Evolutionary conservation across 2,329 filamentous ascomycete genomes (phyloP).

Genomic region (Fusarium sarcochroum): DNA sequence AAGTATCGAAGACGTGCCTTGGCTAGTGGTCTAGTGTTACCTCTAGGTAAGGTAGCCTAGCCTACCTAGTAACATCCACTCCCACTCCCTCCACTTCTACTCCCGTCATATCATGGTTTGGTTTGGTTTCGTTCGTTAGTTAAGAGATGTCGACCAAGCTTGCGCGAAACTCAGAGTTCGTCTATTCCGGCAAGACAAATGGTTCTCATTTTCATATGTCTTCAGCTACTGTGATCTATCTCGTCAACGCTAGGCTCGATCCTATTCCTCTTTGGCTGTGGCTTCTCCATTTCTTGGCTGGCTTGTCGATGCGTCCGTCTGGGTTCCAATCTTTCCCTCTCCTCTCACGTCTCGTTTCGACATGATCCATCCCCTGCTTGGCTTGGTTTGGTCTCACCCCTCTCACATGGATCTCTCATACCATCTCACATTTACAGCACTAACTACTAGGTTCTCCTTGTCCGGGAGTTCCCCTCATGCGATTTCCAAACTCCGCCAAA

Average conservation of each 20-base stretch:
- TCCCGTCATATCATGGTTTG: conserved; percentile 43
- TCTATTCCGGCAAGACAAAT: conserved; percentile 29
- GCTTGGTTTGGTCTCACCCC: conserved; percentile 43
- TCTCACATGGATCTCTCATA: conserved; percentile 35
- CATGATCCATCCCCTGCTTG: conserved; percentile 32
- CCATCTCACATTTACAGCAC: conserved; percentile 35
- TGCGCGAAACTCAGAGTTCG: conserved; percentile 38
- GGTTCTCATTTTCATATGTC: conserved; percentile 14
- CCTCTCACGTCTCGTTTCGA: conserved; percentile 31
- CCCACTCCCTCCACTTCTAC: conserved; percentile 15
- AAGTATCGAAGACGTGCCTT: conserved; percentile 38
- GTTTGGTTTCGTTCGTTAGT: no score
- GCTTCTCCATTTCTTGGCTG: conserved; percentile 30
- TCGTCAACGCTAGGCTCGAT: conserved; percentile 19
- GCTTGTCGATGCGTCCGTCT: conserved; percentile 20
- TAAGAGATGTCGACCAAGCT: conserved; percentile 10
- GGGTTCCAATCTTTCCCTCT: no score
- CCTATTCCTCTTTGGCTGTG: conserved; percentile 30
- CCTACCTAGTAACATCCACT: conserved; percentile 4
- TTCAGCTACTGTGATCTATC: conserved; percentile 4
- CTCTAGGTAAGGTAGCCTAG: background rate
- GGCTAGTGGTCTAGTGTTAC: conserved; percentile 25
- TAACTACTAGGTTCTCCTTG: conserved; percentile 37
- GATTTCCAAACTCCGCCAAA: conserved; percentile 39
- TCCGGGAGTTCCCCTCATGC: conserved; percentile 41